phyloP scores from a whole-genome alignment of 495 filamentous ascomycete species.

The Platismatia glauca region DNA sequence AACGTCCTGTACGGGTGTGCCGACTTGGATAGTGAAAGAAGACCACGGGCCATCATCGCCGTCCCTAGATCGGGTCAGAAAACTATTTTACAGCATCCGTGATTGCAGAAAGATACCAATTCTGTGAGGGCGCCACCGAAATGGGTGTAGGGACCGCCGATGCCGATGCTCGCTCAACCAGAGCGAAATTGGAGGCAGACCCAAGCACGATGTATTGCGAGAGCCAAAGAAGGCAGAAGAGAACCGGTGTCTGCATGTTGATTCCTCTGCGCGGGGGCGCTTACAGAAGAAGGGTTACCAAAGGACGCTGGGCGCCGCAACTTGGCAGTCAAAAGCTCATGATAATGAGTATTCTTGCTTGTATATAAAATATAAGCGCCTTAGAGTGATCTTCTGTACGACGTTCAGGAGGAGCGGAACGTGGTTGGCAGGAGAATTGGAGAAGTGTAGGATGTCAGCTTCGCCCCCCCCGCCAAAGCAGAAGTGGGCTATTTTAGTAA shows the following conservation, averaged over 20 bases:
- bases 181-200: not conserved
- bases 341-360: no score
- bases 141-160: slow-evolving; percentile 17
- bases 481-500: no score
- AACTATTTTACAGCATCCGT: not conserved
- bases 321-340: slow-evolving; percentile 7
- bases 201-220: slow-evolving; percentile 1
- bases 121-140: slow-evolving; percentile 18
- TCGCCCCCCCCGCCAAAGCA: not conserved
- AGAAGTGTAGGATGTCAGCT: not conserved
- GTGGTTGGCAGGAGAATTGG: not conserved
- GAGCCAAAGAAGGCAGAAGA: slow-evolving; percentile 2
- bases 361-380: not conserved
- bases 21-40: slow-evolving; percentile 41
- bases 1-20: slow-evolving; percentile 39
- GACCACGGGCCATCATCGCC: slow-evolving; percentile 48
- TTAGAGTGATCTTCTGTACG: no score
- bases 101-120: slow-evolving; percentile 15
- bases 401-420: no score
- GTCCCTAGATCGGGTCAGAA: slow-evolving; percentile 30
- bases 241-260: not conserved
- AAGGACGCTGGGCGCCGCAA: slow-evolving; percentile 6
- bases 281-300: not conserved
- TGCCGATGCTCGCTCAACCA: slow-evolving; percentile 5
- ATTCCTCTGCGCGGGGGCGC: not conserved